These are phyloP conservation scores for Cylindrodendrum hubeiense DNA, from an alignment of 2,329 filamentous ascomycete genomes.

Conservation along the genomic window DNA sequence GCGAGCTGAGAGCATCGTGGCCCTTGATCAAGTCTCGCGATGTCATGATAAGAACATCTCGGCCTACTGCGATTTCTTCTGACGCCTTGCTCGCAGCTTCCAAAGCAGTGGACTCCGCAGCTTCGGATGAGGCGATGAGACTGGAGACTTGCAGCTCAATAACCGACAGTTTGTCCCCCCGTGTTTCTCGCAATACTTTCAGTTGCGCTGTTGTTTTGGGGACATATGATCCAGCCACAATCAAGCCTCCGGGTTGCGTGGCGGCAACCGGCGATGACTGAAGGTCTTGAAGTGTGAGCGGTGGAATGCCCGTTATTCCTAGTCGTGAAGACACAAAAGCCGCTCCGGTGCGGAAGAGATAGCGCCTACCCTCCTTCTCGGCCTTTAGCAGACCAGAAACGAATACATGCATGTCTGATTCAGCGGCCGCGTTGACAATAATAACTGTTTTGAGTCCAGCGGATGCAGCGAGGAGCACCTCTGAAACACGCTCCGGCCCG, in stretches of 20 bases:
- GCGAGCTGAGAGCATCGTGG: constrained; percentile 58
- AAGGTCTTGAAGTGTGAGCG: constrained; percentile 60
- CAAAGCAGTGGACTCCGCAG: constrained; percentile 39
- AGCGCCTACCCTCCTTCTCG: constrained; percentile 47
- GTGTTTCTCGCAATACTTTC: constrained; percentile 52
- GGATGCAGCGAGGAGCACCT: constrained; percentile 48
- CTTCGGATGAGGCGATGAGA: constrained; percentile 46
- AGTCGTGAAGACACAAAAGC: constrained; percentile 60
- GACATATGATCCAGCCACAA: constrained; percentile 68
- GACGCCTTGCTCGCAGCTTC: constrained; percentile 47
- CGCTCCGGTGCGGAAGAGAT: constrained; percentile 54
- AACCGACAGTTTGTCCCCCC: constrained; percentile 58
- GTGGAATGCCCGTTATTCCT: constrained; percentile 62
- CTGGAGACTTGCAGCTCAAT: constrained; percentile 57
- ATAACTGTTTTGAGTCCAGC: constrained; percentile 54
- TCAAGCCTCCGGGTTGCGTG: constrained; percentile 56
- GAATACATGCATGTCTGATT: constrained; percentile 68
- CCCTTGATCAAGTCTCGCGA: constrained; percentile 61
- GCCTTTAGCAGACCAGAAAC: constrained; percentile 60
- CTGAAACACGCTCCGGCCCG: constrained; percentile 41
- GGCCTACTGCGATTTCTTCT: constrained; percentile 52
- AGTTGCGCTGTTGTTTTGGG: constrained; percentile 69
- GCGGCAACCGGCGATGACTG: constrained; percentile 39
- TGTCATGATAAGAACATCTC: constrained; percentile 70
- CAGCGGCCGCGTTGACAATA: constrained; percentile 65